These are phyloP conservation scores for Pseudophaeomoniella oleicola DNA, from an alignment of 2,329 filamentous ascomycete genomes.

Conservation along the genomic window DNA sequence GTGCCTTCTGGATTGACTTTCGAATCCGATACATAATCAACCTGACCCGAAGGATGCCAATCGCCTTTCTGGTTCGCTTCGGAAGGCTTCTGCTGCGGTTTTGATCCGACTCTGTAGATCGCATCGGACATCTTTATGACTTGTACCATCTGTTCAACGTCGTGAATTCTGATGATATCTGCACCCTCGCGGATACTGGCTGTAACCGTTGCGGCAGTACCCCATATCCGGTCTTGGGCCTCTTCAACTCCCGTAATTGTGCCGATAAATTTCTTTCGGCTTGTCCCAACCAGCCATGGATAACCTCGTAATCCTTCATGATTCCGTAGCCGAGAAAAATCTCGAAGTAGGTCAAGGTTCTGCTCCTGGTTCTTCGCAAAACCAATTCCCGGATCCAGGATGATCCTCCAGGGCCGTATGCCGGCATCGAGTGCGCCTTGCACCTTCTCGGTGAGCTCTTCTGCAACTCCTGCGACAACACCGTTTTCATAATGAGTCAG, in stretches of 20 bases:
- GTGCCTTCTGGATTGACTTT: too few species aligned
- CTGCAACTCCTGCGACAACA: constrained; percentile 48
- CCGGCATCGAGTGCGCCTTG: constrained; percentile 66
- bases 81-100: background rate
- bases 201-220: constrained; percentile 76
- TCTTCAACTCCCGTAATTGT: constrained; percentile 60
- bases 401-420: constrained; percentile 81
- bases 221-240: constrained; percentile 59
- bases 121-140: constrained; percentile 82
- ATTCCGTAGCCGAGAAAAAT: constrained; percentile 47
- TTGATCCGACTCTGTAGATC: constrained; percentile 49
- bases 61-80: background rate
- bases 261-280: constrained; percentile 81
- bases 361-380: constrained; percentile 77
- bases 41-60: background rate
- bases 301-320: constrained; percentile 53
- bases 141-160: constrained; percentile 71
- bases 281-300: constrained; percentile 81
- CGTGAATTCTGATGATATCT: constrained; percentile 85
- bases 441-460: constrained; percentile 57
- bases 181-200: constrained; percentile 77
- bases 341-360: constrained; percentile 65
- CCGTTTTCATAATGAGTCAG: constrained; percentile 55
- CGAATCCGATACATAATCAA: background rate
- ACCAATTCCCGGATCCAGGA: constrained; percentile 85